These are phyloP conservation scores for Ophiosphaerella narmari DNA, from an alignment of 2,329 filamentous ascomycete species.

Conservation along the genomic window DNA sequence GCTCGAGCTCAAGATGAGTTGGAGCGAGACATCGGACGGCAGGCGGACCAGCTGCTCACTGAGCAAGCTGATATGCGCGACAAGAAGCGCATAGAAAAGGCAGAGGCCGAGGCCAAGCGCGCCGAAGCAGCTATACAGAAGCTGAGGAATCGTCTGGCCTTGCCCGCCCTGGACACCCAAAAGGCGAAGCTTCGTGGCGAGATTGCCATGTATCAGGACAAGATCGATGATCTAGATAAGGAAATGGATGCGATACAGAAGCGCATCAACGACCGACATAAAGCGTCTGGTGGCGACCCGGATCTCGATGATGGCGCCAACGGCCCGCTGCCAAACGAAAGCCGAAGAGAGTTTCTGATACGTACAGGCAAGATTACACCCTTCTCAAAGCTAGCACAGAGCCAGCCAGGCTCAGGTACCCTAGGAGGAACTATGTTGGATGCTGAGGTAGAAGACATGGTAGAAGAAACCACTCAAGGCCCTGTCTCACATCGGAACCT, in stretches of 20 bases:
- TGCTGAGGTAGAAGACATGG: slow-evolving; percentile 72
- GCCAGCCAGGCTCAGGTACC: slow-evolving; percentile 67
- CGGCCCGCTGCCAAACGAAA: slow-evolving; percentile 75
- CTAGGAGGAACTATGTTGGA: slow-evolving; percentile 79
- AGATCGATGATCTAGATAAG: slow-evolving; percentile 66
- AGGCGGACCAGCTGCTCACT: slow-evolving; percentile 64
- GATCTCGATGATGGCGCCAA: slow-evolving; percentile 55
- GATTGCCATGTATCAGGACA: slow-evolving; percentile 67
- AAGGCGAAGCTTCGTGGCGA: slow-evolving; percentile 66
- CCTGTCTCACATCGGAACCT: slow-evolving; percentile 55
- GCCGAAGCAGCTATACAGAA: slow-evolving; percentile 68
- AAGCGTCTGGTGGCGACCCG: slow-evolving; percentile 53
- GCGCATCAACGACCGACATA: slow-evolving; percentile 77
- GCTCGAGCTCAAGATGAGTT: slow-evolving; percentile 85
- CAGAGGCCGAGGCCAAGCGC: slow-evolving; percentile 57
- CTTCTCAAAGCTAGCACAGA: slow-evolving; percentile 78
- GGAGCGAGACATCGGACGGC: slow-evolving; percentile 78
- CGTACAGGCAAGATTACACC: slow-evolving; percentile 97
- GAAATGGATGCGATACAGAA: slow-evolving; percentile 81
- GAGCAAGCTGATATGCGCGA: slow-evolving; percentile 69
- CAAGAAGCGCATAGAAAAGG: slow-evolving; percentile 65
- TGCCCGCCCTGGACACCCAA: slow-evolving; percentile 59
- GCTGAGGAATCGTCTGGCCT: slow-evolving; percentile 60
- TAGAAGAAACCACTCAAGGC: slow-evolving; percentile 48
- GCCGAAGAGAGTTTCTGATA: slow-evolving; percentile 85